A percentile compares a stretch with the other conserved stretches of the same genome.
phyloP scores from a whole-genome alignment of 768 basidiomycete genomes.

The Amyloporia xantha region DNA sequence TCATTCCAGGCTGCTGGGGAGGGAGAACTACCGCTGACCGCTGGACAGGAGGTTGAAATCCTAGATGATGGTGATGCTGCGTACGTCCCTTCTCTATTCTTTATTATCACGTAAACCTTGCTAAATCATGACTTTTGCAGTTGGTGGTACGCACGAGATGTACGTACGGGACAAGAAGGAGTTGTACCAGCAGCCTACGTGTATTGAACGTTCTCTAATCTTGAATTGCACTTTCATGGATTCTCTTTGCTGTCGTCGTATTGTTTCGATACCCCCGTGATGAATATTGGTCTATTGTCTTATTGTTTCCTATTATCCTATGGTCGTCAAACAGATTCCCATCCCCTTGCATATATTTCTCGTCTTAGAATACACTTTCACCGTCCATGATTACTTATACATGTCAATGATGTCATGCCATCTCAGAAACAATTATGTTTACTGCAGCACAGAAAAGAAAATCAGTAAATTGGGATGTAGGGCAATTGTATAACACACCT shows the following conservation, averaged over 20 bases:
- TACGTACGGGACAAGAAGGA: constrained; percentile 74
- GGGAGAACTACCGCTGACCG: constrained; percentile 65
- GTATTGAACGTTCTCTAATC: too few relatives aligned
- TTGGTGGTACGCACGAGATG: constrained; percentile 93
- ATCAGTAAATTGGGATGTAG: not conserved
- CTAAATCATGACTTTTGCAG: too few relatives aligned
- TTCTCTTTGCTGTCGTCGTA: not conserved
- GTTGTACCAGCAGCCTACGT: constrained; percentile 90
- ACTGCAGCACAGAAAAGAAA: constrained; percentile 9
- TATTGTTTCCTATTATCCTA: not conserved
- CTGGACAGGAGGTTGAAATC: constrained; percentile 68
- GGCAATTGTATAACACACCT: constrained; percentile 26
- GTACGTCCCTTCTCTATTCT: constrained; percentile 36
- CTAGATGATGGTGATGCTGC: constrained; percentile 76
- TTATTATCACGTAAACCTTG: too few relatives aligned
- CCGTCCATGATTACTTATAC: not conserved
- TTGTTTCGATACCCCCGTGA: not conserved
- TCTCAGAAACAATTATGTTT: constrained; percentile 1
- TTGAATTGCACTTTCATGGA: not conserved
- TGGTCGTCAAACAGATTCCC: too few relatives aligned
- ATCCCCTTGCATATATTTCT: too few relatives aligned
- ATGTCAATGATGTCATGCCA: not conserved
- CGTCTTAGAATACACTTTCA: too few relatives aligned
- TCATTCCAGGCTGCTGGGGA: constrained; percentile 76
- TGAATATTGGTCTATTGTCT: not conserved